phyloP scores from a whole-genome alignment of 2,329 filamentous ascomycete species.

The Lachnellula hyalina region DNA sequence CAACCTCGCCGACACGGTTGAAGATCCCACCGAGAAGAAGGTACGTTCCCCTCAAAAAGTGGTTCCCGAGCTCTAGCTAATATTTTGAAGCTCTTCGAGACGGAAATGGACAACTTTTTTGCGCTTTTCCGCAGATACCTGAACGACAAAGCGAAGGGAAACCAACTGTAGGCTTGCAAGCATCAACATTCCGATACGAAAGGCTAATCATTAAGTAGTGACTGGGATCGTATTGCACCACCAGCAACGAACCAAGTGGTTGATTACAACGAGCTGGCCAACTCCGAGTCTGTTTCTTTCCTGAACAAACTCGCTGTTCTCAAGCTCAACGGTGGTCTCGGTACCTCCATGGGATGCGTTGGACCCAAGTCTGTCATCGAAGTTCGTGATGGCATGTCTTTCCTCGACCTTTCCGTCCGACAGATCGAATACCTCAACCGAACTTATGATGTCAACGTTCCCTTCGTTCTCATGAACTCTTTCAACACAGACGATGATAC shows the following conservation, averaged over 20 bases:
- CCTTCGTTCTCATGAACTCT: slow-evolving; percentile 99
- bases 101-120: slow-evolving; percentile 99
- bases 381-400: slow-evolving; percentile 99
- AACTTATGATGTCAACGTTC: slow-evolving; percentile 94
- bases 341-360: slow-evolving; percentile 99
- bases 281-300: slow-evolving; percentile 87
- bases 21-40: slow-evolving; percentile 78
- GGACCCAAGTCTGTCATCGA: slow-evolving; percentile 99
- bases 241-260: slow-evolving; percentile 92
- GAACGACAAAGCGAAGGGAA: slow-evolving; percentile 98
- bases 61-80: slow-evolving; percentile 9
- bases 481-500: slow-evolving; percentile 99
- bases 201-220: slow-evolving; percentile 43
- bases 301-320: slow-evolving; percentile 96
- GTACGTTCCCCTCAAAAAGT: slow-evolving; percentile 41
- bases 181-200: neutral
- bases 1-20: slow-evolving; percentile 82
- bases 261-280: slow-evolving; percentile 85
- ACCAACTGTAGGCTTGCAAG: slow-evolving; percentile 59
- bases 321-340: slow-evolving; percentile 98
- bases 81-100: slow-evolving; percentile 76
- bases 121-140: slow-evolving; percentile 96
- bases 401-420: slow-evolving; percentile 95
- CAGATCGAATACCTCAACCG: slow-evolving; percentile 99
- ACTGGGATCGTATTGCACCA: slow-evolving; percentile 95